phyloP scores from a whole-genome alignment of 2,329 filamentous ascomycete species.

The Stemphylium lycopersici region DNA sequence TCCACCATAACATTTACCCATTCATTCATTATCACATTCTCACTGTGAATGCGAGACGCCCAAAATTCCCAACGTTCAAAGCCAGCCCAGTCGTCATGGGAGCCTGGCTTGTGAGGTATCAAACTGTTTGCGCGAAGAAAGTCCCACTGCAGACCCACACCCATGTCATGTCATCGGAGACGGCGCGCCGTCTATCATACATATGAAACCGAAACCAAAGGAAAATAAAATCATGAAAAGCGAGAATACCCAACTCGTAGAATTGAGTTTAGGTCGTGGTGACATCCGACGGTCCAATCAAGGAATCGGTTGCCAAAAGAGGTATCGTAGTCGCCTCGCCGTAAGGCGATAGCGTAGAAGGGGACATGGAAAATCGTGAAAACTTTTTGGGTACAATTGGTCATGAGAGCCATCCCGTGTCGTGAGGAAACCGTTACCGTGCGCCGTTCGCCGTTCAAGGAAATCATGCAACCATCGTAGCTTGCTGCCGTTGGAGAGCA shows the following conservation, averaged over 20 bases:
- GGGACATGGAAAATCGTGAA: conserved; percentile 31
- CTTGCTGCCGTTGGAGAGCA: conserved; percentile 33
- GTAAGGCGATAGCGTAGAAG: conserved; percentile 16
- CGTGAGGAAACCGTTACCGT: conserved; percentile 38
- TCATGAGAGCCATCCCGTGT: conserved; percentile 41
- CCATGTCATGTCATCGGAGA: conserved; percentile 37
- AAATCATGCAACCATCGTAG: conserved; percentile 38
- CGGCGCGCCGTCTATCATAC: conserved; percentile 43
- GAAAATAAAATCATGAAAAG: conserved; percentile 29
- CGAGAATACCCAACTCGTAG: conserved; percentile 17
- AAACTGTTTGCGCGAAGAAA: conserved; percentile 33
- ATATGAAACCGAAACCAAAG: conserved; percentile 26
- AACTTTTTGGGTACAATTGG: conserved; percentile 47
- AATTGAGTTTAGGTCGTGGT: conserved; percentile 17
- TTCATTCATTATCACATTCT: conserved; percentile 7
- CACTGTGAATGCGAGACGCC: conserved; percentile 16
- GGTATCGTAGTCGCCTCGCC: conserved; percentile 14
- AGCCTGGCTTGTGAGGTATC: conserved; percentile 34
- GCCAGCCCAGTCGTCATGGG: conserved; percentile 25
- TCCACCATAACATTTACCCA: conserved; percentile 20
- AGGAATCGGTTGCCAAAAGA: conserved; percentile 34
- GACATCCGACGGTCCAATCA: conserved; percentile 35
- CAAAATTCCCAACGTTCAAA: conserved; percentile 19
- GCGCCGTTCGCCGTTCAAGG: conserved; percentile 45
- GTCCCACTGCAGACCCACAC: conserved; percentile 26